phyloP scores from a whole-genome alignment of 2,329 filamentous ascomycete genomes.

The Claviceps sorghi region DNA sequence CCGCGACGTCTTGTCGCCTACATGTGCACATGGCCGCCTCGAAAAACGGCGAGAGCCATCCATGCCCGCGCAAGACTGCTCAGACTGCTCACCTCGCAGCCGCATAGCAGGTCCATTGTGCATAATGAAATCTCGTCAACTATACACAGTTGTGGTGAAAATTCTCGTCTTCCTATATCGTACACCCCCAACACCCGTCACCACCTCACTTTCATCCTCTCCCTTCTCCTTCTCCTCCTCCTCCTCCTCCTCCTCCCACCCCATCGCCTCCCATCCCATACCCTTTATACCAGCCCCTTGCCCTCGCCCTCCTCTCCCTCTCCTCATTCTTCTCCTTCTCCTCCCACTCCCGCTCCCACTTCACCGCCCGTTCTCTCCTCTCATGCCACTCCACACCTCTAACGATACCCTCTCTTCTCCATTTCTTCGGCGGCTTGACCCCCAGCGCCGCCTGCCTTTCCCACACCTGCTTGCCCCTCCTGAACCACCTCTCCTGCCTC shows the following conservation, averaged over 20 bases:
- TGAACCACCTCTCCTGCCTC: slow-evolving; percentile 46
- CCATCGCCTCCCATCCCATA: background rate
- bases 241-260: background rate
- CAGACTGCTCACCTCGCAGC: too few species aligned
- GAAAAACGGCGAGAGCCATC: too few species aligned
- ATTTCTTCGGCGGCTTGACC: slow-evolving; percentile 44
- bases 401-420: slow-evolving; percentile 40
- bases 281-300: background rate
- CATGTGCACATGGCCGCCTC: too few species aligned
- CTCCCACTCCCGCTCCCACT: slow-evolving; percentile 16
- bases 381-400: slow-evolving; percentile 29
- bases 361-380: slow-evolving; percentile 15
- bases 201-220: background rate
- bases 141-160: background rate
- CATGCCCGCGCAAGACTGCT: too few species aligned
- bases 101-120: too few species aligned
- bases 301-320: slow-evolving; percentile 10
- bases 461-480: slow-evolving; percentile 46
- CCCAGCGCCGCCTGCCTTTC: slow-evolving; percentile 43
- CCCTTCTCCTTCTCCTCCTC: background rate
- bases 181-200: background rate
- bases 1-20: too few species aligned
- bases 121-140: background rate
- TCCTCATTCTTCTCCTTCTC: slow-evolving; percentile 17
- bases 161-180: background rate